Evolutionary conservation across 306 rosid species (phyloP).

Genomic region (Ochetophila trinervis): DNA sequence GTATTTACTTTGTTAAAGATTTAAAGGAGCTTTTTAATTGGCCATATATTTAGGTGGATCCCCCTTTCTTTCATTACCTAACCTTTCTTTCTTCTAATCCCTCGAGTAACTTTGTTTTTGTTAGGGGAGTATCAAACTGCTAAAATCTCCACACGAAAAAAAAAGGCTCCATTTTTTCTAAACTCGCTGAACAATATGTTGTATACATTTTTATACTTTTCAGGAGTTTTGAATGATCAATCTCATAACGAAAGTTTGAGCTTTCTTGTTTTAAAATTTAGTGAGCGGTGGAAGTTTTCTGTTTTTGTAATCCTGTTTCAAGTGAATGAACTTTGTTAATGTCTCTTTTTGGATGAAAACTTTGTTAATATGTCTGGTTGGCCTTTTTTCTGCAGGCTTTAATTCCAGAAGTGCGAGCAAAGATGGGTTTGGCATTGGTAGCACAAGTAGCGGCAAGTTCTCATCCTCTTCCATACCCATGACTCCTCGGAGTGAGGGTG

Average conservation of each 20-base stretch:
- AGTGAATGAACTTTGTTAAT: conserved; percentile 19
- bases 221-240: conserved; percentile 10
- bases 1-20: too few relatives aligned
- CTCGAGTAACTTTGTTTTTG: too few relatives aligned
- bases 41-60: too few relatives aligned
- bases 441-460: conserved; percentile 57
- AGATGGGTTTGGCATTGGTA: conserved; percentile 41
- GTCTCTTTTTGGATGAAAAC: too few relatives aligned
- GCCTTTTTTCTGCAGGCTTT: conserved; percentile 43
- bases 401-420: conserved; percentile 63
- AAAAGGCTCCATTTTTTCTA: too few relatives aligned
- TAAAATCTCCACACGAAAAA: too few relatives aligned
- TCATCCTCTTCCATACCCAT: conserved; percentile 55
- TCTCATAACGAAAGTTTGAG: conserved; percentile 5
- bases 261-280: conserved; percentile 7
- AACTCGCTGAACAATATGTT: background rate
- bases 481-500: conserved; percentile 79
- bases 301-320: conserved; percentile 12
- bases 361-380: conserved; percentile 20
- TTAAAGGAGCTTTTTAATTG: too few relatives aligned
- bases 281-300: conserved; percentile 4
- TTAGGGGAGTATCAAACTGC: too few relatives aligned
- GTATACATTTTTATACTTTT: background rate
- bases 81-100: too few relatives aligned
- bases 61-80: too few relatives aligned